Base-by-base conservation (phyloP, 2,329 filamentous ascomycete genomes). In the Penicillium sp. region DNA sequence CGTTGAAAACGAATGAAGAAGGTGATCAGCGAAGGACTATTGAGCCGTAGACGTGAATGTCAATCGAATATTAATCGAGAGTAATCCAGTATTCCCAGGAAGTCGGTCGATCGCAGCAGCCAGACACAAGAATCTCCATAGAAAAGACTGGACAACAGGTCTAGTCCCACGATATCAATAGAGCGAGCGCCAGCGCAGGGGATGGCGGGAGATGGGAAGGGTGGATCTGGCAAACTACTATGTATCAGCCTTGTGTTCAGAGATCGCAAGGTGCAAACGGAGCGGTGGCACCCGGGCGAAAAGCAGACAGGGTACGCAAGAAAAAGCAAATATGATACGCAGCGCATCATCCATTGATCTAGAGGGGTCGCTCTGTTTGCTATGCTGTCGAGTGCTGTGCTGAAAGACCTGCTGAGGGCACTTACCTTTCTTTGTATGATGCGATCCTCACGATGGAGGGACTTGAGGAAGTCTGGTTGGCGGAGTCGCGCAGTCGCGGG, bases 311-410 rank as follows among this genome's bases (percentile, higher is more conserved):
- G 22, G 12, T 30, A n/a, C 22, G 19, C 15, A 19, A n/a, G 44
- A 54, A 54, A 45, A 55, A 55, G 53, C 53, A 55, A 45, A 55
- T 44, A 44, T 24, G n/a, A 22, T 26, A 13, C 26, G n/a, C 33
- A 15, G n/a, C 17, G 22, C 35, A 28, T 40, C 51, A 35, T 35
- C 49, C 49, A 22, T 15, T 22, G 49, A 35, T 33, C 10, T n/a
- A 51, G 30, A 51, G 9, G 13, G 5, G n/a, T 7, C 7, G 24
- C 9, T 19, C 7, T 15, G 24, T 19, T n/a, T 22, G 49, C 49
- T 51, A 30, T 10, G 15, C 3, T 51, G 17, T 19, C 45, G 28
- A 33, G 15, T 8, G 19, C 5, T 9, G 9, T 10, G 17, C 26
- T 30, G 24, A 7, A 13, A 28, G 7, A 5, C n/a, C 24, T 17